Base-by-base conservation (phyloP, 306 rosid genomes). In the Begonia masoniana region DNA sequence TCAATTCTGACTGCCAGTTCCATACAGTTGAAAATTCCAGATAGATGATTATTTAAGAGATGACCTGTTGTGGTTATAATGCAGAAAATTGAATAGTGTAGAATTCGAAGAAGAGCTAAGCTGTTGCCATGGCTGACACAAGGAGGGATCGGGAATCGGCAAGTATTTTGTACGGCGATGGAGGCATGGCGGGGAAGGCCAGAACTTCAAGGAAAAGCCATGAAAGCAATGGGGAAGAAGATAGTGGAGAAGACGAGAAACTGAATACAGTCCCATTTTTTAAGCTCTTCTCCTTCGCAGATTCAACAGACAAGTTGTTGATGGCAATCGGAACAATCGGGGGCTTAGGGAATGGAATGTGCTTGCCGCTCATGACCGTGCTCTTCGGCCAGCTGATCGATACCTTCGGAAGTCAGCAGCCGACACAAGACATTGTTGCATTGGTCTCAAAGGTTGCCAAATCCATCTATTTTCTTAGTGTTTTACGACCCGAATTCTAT, bases 261-360 rank as follows among this genome's bases (percentile, higher is more conserved):
- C 35, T 3, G 5, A 71, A 72, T 3, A 52, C 74, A 52, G 77
- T 88, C 23, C 77, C 95, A 41, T 71, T 66, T 9, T 61, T 75
- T 75, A 88, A 75, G 78, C 93, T 84, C 42, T 88, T 84, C 76
- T 65, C 88, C 50, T 84, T 81, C 54, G 93, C 95, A 16, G 95
- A 88, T 63, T 57, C 73, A 17, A 14, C 68, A 36, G 97, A 88
- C 64, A 60, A 21, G 58, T 17, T 77, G 4, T 57, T 82, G 65
- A 84, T 88, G 86, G 13, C 64, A 49, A 59, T 66, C 57, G 97
- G 97, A 57, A 64, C 79, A 51, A 31, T 88, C 1, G 74, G 77
- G 47, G 84, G 84, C 16, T 26, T 58, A 43, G 95, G 74, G 4
- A 81, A 68, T 51, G 97, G 97, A 48, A 4, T 77, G 42, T 52